Evolutionary conservation across 192 early-diverging fungal species (phyloP).

Genomic region (Coemansia erecta): DNA sequence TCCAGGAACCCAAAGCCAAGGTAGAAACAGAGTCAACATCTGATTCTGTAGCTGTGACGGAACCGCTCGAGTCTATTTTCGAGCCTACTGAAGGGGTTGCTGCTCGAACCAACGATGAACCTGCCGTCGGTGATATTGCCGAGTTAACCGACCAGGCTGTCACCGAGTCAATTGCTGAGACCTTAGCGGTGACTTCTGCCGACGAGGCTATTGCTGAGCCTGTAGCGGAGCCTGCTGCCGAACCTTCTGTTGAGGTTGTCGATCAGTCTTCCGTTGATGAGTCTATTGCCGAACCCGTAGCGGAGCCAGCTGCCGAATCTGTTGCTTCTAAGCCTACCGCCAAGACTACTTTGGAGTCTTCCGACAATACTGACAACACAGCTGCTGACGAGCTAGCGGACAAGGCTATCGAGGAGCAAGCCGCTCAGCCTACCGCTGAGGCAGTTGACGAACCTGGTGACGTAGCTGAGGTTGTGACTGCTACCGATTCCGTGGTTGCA

Average conservation of each 20-base stretch:
- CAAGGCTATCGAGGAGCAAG: background rate
- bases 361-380: too few relatives aligned
- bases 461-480: background rate
- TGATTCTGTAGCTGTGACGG: too few relatives aligned
- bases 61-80: background rate
- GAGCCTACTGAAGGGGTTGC: background rate
- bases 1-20: too few relatives aligned
- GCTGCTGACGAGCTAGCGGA: background rate
- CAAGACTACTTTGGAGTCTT: background rate
- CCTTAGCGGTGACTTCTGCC: background rate
- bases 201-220: conserved; percentile 7
- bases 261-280: background rate
- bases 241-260: background rate
- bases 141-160: too few relatives aligned
- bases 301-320: background rate
- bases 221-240: background rate
- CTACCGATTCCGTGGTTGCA: background rate
- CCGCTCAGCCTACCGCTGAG: background rate
- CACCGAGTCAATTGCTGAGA: background rate
- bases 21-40: too few relatives aligned
- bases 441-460: background rate
- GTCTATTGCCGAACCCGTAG: background rate
- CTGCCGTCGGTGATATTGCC: background rate
- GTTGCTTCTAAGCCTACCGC: background rate
- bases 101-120: background rate